Base-by-base conservation (phyloP, 176 grass and related monocot species). In the Elymus sibiricus region DNA sequence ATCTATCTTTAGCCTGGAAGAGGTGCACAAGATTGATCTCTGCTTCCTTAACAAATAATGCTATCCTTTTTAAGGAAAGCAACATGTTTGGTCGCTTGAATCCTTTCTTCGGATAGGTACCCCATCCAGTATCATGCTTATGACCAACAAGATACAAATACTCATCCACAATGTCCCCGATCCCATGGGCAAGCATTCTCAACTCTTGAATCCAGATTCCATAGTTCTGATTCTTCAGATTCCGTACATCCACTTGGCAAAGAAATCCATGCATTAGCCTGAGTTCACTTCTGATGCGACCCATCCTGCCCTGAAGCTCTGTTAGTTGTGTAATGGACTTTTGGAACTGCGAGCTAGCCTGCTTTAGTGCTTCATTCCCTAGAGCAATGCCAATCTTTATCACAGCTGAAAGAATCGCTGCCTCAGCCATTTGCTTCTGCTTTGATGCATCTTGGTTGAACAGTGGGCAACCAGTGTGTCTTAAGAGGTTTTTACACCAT, bases 261-360 rank as follows among this genome's bases (percentile, higher is more conserved):
- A 58, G 74, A 15, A 77, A 77, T 22, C 31, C 74, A n/a, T 77
- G 74, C 74, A 77, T 34, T 51, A 77, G 17, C 29, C 49, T 58
- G 5, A 77, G 74, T 2, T 56, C 74, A 0, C 19, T 35, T 51
- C 29, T n/a, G 29, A 77, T 77, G 19, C 74, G 74, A 6, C 74
- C 29, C 74, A 77, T 77, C 9, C 49, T 21, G 2, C 74, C 49
- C 6, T 55, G 49, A 55, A 55, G 16, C 21, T 42, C 68, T 40
- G 68, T 71, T 4, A 71, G 35, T 10, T 77, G 46, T 77, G 49
- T 24, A 32, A 37, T 32, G 0, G 9, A 58, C 17, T 34, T 11
- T 8, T 12, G 16, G 2, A 77, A 77, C 0, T 15, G 51, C 1
- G 5, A 34, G 11, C 27, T n/a, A 21, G 74, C 74, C 10, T 77